Base-by-base conservation (phyloP, 2,329 filamentous ascomycete species). In the Tolypocladium cylindrosporum region DNA sequence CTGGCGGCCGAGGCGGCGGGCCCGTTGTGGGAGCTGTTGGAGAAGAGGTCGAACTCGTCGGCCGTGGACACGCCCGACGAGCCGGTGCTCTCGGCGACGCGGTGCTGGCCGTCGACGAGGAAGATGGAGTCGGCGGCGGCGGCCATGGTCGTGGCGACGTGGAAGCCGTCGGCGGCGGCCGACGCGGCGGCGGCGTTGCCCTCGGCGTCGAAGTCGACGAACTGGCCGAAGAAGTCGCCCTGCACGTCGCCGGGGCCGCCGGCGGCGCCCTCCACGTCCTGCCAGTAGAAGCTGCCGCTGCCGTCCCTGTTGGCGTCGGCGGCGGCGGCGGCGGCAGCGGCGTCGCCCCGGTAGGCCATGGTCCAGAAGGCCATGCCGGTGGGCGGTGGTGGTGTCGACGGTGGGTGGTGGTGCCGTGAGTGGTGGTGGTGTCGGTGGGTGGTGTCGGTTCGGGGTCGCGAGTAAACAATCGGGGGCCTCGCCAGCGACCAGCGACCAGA, bases 31-130 rank as follows among this genome's bases (percentile, higher is more conserved):
- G 70, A 70, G 63, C 68, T 72, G 61, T 61, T 66, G 54, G 71
- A 69, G 45, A 73, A 65, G 56, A 72, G 71, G 57, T 74, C 72
- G 45, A 71, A 67, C 55, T 74, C 72, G 55, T 73, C 72, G 16
- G 64, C 61, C 7, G 71, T 72, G 7, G 71, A 73, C 3, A 70
- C 69, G 31, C 65, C 69, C 1, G 72, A 74, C 2, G 72, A 74
- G 21, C 63, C 63, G 19, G 67, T 70, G 51, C 70, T 68, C 56
- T 71, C 68, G 24, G 69, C 60, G 16, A 55, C 36, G 41, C 53
- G 50, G 21, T 34, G 57, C 50, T 61, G 62, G 16, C 13, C 41
- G 34, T 66, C 64, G 40, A 69, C 59, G 51, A 72, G 54, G 37
- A 63, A 63, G 41, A 72, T 61, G 16, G 66, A 59, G 31, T 72